Evolutionary conservation across 208 protist genomes (phyloP).

Genomic region (Acanthamoeba culbertsoni): DNA sequence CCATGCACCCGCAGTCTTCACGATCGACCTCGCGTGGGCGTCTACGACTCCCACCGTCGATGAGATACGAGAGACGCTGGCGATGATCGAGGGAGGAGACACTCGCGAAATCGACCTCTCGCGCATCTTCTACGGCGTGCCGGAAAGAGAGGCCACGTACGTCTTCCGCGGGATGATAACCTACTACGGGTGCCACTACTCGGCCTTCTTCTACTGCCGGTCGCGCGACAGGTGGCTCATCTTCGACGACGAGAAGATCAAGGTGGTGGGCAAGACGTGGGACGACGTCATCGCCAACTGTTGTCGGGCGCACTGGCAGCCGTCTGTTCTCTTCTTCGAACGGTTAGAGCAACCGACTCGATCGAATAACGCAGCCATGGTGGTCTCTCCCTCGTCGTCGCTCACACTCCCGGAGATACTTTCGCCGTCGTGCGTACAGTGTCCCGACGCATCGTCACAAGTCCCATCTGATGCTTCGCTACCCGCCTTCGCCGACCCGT

Average conservation of each 20-base stretch:
- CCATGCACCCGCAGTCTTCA: constrained; percentile 34
- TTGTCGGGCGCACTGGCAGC: constrained; percentile 37
- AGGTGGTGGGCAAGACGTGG: constrained; percentile 46
- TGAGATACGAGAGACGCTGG: background rate
- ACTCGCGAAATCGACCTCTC: background rate
- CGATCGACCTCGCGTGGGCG: constrained; percentile 31
- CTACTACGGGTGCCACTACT: constrained; percentile 48
- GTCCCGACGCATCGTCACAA: too few relatives aligned
- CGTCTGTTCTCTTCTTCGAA: constrained; percentile 24
- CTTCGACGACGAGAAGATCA: constrained; percentile 59
- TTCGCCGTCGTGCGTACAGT: too few relatives aligned
- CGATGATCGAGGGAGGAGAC: background rate
- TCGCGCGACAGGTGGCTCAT: background rate
- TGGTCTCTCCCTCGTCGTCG: background rate
- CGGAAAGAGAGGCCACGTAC: background rate
- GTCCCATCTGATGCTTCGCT: too few relatives aligned
- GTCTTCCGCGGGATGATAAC: constrained; percentile 21
- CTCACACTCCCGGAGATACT: too few relatives aligned
- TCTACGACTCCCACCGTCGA: constrained; percentile 25
- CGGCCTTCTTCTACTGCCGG: constrained; percentile 28
- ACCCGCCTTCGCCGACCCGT: too few relatives aligned
- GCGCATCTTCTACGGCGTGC: constrained; percentile 43
- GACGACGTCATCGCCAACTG: constrained; percentile 42
- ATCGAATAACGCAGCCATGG: background rate
- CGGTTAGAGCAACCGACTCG: background rate